Percentiles rank a stretch among this genome's conserved stretches.
Conservation (phyloP, 2,329 filamentous ascomycete genomes). For the Herpomyces periplanetae region DNA sequence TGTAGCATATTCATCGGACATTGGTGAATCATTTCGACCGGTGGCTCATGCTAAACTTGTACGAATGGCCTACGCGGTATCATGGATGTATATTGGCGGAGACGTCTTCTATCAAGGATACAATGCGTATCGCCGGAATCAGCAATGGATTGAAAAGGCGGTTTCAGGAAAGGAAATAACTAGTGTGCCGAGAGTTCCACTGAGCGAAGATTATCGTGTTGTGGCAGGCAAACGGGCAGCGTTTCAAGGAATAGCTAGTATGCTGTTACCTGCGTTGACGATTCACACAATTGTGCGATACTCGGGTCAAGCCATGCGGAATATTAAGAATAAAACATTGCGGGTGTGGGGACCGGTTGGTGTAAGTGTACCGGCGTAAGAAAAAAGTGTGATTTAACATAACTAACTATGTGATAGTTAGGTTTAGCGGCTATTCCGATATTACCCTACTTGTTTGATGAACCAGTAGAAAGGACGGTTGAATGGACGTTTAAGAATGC, state of each 20-base stretch:
- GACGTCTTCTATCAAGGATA: constrained; percentile 80
- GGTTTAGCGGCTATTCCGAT: constrained; percentile 29
- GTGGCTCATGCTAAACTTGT: constrained; percentile 56
- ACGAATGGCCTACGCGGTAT: constrained; percentile 46
- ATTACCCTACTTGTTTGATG: constrained; percentile 46
- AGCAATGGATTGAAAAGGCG: constrained; percentile 27
- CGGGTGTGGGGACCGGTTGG: constrained; percentile 72
- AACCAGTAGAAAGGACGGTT: constrained; percentile 63
- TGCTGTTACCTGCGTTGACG: constrained; percentile 73
- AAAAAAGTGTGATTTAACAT: too few species aligned
- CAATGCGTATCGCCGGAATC: constrained; percentile 66
- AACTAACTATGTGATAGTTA: constrained; percentile 10
- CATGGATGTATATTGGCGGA: constrained; percentile 63
- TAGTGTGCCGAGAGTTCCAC: constrained; percentile 18
- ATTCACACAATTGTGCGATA: constrained; percentile 79
- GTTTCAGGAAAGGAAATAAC: too few species aligned
- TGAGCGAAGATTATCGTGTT: constrained; percentile 55
- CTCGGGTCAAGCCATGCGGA: constrained; percentile 47
- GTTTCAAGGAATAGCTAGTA: constrained; percentile 62
- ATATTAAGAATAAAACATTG: constrained; percentile 29
- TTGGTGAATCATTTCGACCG: constrained; percentile 79
- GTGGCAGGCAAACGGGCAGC: constrained; percentile 68
- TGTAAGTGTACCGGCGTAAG: constrained; percentile 14
- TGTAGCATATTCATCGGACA: constrained; percentile 80
- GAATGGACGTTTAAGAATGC: constrained; percentile 61